Evolutionary conservation across 306 rosid genomes (phyloP).

Genomic region (Pueraria montana): DNA sequence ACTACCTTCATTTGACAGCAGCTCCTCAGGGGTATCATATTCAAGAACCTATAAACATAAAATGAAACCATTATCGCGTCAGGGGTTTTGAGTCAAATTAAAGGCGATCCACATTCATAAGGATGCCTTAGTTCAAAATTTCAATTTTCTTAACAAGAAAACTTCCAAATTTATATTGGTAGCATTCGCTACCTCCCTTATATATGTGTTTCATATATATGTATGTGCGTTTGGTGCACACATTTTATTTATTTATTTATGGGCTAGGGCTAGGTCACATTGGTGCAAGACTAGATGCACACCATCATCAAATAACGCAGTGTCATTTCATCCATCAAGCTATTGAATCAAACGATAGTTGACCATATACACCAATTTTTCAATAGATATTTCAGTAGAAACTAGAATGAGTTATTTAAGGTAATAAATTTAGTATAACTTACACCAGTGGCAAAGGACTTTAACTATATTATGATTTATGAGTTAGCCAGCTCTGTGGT

Average conservation of each 20-base stretch:
- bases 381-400: constrained; percentile 1
- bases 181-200: not conserved
- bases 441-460: constrained; percentile 7
- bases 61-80: constrained; percentile 35
- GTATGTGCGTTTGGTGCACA: not conserved
- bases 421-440: constrained; percentile 5
- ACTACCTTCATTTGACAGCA: constrained; percentile 69
- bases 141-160: not conserved
- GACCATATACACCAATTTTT: constrained; percentile 30
- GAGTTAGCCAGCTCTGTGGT: constrained; percentile 31
- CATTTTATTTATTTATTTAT: not conserved
- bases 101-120: constrained; percentile 21
- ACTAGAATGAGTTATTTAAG: constrained; percentile 26
- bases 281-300: constrained; percentile 3
- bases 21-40: constrained; percentile 74
- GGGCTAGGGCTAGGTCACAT: not conserved
- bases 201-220: not conserved
- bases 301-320: not conserved
- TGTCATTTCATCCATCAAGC: constrained; percentile 27
- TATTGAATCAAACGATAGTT: constrained; percentile 4
- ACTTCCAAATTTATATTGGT: not conserved
- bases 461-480: constrained; percentile 12
- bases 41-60: constrained; percentile 71
- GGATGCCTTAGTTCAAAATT: constrained; percentile 22
- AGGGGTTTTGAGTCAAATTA: constrained; percentile 1